Base-by-base conservation (phyloP, 75 land plant species). In the Sequoiadendron giganteum region DNA sequence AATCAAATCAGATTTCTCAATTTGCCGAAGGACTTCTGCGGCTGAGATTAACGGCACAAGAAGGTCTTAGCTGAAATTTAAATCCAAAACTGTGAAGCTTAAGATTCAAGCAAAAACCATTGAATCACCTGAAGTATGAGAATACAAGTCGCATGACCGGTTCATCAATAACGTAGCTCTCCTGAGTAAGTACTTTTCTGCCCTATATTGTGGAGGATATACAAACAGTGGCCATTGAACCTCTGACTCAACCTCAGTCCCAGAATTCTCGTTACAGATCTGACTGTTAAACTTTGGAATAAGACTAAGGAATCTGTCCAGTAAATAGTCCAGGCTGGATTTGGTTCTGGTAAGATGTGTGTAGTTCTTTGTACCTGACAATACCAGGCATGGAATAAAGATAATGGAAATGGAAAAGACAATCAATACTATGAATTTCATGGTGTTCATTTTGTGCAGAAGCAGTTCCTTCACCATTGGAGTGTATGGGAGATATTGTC, bases 161-260 rank as follows among this genome's bases (percentile, higher is more conserved):
- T 81, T 81, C 49, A n/a, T 10, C 0, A 43, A 21, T n/a, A 45
- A 5, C 0, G 83, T 81, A 10, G 49, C 83, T 81, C 7, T 81
- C 49, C 49, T 45, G n/a, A 81, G 83, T 81, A 81, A 81, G 21
- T 81, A 81, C 83, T 81, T 81, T 28, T 43, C 83, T 9, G 47
- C 49, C 28, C 49, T 30, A 28, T 81, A 81, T 10, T 43, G n/a
- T 45, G 49, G 10, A 28, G 84, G 84, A 40, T 81, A 81, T 45
- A 18, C n/a, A 28, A 81, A 81, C 0, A 45, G 30, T 10, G 84
- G 84, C 84, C 49, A 45, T 28, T 2, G 32, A 81, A 81, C 4
- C 13, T 81, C 49, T 25, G 84, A 43, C 14, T 81, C 84, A 21
- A 10, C 32, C 32, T 81, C 13, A 45, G 3, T 16, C 21, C 47